Conservation (phyloP, 2,329 filamentous ascomycete species). For the Diaporthe sp. region DNA sequence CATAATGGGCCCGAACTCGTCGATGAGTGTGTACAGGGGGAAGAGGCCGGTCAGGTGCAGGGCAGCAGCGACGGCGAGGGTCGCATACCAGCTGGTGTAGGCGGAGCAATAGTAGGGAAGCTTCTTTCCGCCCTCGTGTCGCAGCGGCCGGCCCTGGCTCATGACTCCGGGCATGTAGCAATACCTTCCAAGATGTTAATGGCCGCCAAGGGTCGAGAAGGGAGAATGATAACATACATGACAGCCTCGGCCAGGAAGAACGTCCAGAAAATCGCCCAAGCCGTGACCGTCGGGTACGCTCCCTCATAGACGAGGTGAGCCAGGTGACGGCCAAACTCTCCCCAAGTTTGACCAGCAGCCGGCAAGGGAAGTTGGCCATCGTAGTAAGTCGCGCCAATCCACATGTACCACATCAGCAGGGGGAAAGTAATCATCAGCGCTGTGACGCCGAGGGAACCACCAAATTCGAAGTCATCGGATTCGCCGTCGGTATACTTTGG, state of each 20-base stretch:
- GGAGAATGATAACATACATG: constrained; percentile 74
- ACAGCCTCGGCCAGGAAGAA: constrained; percentile 89
- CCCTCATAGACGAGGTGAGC: constrained; percentile 82
- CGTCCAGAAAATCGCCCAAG: constrained; percentile 95
- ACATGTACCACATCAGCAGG: constrained; percentile 98
- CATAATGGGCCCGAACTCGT: constrained; percentile 94
- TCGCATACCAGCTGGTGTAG: constrained; percentile 88
- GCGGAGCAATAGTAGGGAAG: constrained; percentile 96
- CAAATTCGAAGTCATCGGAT: constrained; percentile 83
- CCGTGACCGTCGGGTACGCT: constrained; percentile 84
- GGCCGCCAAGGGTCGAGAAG: neutral
- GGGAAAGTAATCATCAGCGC: constrained; percentile 95
- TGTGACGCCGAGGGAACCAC: constrained; percentile 83
- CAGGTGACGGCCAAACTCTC: constrained; percentile 81
- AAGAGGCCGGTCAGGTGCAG: constrained; percentile 89
- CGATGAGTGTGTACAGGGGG: constrained; percentile 90
- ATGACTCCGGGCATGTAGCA: constrained; percentile 85
- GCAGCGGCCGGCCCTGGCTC: constrained; percentile 88
- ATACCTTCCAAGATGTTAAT: neutral
- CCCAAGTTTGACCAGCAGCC: constrained; percentile 73
- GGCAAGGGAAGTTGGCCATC: constrained; percentile 83
- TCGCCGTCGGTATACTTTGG: constrained; percentile 59
- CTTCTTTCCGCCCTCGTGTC: constrained; percentile 86
- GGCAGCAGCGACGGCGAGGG: constrained; percentile 76
- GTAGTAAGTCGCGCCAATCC: constrained; percentile 95